A percentile compares a stretch with the other conserved stretches of the same genome.
phyloP scores from a whole-genome alignment of 805 yeast genomes.

The Lachancea dasiensis region DNA sequence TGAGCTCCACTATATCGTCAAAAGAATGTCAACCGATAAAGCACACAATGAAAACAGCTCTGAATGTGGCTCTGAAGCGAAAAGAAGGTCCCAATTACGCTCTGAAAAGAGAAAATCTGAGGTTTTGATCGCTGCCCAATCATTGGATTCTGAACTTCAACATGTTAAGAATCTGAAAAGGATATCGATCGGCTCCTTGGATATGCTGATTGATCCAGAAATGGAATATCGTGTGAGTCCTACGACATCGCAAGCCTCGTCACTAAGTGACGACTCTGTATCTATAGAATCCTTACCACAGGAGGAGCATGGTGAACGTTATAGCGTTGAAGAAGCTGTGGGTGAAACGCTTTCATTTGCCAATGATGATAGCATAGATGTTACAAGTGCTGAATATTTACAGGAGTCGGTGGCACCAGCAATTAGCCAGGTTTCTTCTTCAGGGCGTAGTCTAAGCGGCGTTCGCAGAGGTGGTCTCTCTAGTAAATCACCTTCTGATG shows the following conservation, averaged over 20 bases:
- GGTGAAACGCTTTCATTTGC: slow-evolving; percentile 12
- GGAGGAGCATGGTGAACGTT: background rate
- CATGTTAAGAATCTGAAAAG: slow-evolving; percentile 70
- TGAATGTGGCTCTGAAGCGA: background rate
- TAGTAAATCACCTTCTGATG: background rate
- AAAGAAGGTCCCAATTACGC: background rate
- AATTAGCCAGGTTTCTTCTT: background rate
- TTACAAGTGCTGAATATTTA: slow-evolving; percentile 27
- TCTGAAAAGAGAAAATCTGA: slow-evolving; percentile 38
- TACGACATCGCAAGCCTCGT: slow-evolving; percentile 14
- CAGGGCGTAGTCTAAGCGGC: slow-evolving; percentile 8
- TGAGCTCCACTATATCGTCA: no score
- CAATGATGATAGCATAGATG: slow-evolving; percentile 24
- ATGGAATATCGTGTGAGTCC: slow-evolving; percentile 42
- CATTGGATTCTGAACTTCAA: slow-evolving; percentile 67
- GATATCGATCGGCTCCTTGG: slow-evolving; percentile 57
- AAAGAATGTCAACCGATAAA: no score
- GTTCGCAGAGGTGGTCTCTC: slow-evolving; percentile 19
- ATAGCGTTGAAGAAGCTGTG: slow-evolving; percentile 5
- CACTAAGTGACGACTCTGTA: slow-evolving; percentile 9
- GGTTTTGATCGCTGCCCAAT: slow-evolving; percentile 60
- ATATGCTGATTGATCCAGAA: slow-evolving; percentile 61
- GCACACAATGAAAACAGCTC: background rate
- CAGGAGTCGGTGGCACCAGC: slow-evolving; percentile 7
- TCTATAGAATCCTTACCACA: slow-evolving; percentile 5